Evolutionary conservation across 2,329 filamentous ascomycete genomes (phyloP), one percentile per base, ranked within the genome.

Genomic region (Chrysoporthe austroafricana): DNA sequence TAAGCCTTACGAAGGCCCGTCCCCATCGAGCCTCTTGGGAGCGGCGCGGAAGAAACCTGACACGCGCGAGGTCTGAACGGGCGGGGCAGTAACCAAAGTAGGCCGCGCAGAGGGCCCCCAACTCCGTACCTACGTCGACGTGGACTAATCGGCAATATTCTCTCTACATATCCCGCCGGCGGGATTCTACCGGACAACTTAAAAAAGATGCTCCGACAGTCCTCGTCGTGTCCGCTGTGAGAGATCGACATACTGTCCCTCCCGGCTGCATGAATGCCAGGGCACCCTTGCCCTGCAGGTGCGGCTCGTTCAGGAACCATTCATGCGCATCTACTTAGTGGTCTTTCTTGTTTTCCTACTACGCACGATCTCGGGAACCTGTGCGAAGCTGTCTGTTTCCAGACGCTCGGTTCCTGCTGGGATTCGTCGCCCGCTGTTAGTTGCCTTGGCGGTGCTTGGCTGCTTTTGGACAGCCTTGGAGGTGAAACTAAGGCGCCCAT

Each of bases 221-320:
- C 32, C 21, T 64, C 43, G 16, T 39, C 39, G 42, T 42, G 58
- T 57, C 52, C n/a, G 34, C 54, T 46, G 48, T 11, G 63, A 63
- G 56, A 54, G 44, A 69, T 66, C 67, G 63, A 48, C 60, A 60
- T 32, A 52, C 39, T 43, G 65, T 56, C 56, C 1, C 46, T 42
- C 46, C 61, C 42, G 43, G 52, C 52, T 50, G 52, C 59, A 26
- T 14, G 36, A 65, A 2, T 32, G 8, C 8, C n/a, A 54, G 67
- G 64, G 36, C 36, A 66, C 52, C 60, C 61, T 50, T 69, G 61
- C 32, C 44, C 46, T 36, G 4, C 43, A 44, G 21, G 36, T 61
- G 58, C 60, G 56, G 52, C 60, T 61, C 48, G 48, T 62, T 32
- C 64, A 67, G 65, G 65, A 60, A 67, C 62, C n/a, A 36, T 63